These are phyloP conservation scores for Quercus berberidifolia DNA, from an alignment of 306 rosid species.

Conservation along the genomic window DNA sequence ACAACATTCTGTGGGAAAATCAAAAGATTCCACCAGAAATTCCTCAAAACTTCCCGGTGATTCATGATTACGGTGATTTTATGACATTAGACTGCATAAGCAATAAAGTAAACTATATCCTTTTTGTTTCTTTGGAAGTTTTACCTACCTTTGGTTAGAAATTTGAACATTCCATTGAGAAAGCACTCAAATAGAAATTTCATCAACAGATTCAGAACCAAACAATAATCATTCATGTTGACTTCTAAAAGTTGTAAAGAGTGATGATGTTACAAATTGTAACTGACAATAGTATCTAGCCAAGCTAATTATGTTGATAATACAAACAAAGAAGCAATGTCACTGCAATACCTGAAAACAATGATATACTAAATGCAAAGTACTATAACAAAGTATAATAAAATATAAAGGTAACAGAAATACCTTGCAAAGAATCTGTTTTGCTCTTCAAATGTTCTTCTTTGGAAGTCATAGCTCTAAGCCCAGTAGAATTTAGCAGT, in stretches of 20 bases:
- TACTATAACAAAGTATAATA: constrained; percentile 14
- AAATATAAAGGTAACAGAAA: constrained; percentile 1
- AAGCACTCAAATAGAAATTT: not conserved
- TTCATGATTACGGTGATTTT: not conserved
- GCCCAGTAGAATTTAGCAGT: constrained; percentile 63
- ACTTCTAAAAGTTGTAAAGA: not conserved
- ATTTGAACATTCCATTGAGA: not conserved
- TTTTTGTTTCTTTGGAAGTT: not conserved
- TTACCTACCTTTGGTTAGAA: not conserved
- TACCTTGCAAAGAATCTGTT: constrained; percentile 67
- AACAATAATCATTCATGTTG: not conserved
- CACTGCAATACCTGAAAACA: not conserved
- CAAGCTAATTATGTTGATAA: not conserved
- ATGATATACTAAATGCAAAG: not conserved
- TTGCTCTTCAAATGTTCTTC: constrained; percentile 57
- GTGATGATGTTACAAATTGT: not conserved
- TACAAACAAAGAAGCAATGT: not conserved
- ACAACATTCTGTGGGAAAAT: not conserved
- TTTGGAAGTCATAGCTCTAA: constrained; percentile 45
- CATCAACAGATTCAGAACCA: not conserved
- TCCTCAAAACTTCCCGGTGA: not conserved
- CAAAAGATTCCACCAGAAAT: not conserved
- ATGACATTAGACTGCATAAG: not conserved
- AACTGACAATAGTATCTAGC: not conserved
- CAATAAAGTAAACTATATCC: not conserved